Conservation (phyloP, 225 moss, liverwort and hornwort genomes). For the Pseudisothecium myosuroides region DNA sequence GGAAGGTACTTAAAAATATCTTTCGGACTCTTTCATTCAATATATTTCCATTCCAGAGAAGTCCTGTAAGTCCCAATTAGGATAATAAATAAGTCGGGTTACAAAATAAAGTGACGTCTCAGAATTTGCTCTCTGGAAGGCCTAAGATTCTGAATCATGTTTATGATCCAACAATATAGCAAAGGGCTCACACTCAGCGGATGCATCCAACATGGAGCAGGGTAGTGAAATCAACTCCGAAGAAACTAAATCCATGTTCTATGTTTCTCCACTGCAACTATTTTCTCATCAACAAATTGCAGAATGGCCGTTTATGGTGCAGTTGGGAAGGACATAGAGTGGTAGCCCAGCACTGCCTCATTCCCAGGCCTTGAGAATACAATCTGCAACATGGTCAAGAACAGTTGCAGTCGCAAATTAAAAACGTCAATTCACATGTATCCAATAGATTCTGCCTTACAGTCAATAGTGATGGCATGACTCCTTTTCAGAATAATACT, state of each 20-base stretch:
- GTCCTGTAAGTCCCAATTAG: neutral
- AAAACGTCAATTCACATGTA: neutral
- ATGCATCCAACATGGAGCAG: neutral
- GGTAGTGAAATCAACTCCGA: neutral
- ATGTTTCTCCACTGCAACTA: neutral
- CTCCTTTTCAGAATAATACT: neutral
- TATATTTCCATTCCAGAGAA: neutral
- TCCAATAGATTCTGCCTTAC: neutral
- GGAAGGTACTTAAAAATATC: neutral
- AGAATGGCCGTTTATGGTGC: neutral
- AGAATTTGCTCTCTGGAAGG: neutral
- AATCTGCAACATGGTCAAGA: slow-evolving; percentile 8
- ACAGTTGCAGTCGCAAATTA: neutral
- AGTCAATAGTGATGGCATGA: neutral
- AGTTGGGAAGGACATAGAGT: neutral
- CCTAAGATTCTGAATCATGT: neutral
- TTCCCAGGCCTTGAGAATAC: slow-evolving; percentile 38
- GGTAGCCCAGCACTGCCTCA: neutral
- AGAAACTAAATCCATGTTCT: neutral
- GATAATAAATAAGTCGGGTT: neutral
- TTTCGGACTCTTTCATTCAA: neutral
- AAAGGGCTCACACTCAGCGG: neutral
- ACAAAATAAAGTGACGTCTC: neutral
- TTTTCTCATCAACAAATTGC: neutral
- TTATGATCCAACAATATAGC: neutral